A percentile compares a stretch with the other conserved stretches of the same genome.
phyloP scores from a whole-genome alignment of 495 filamentous ascomycete species.

The Penicillium angulare region DNA sequence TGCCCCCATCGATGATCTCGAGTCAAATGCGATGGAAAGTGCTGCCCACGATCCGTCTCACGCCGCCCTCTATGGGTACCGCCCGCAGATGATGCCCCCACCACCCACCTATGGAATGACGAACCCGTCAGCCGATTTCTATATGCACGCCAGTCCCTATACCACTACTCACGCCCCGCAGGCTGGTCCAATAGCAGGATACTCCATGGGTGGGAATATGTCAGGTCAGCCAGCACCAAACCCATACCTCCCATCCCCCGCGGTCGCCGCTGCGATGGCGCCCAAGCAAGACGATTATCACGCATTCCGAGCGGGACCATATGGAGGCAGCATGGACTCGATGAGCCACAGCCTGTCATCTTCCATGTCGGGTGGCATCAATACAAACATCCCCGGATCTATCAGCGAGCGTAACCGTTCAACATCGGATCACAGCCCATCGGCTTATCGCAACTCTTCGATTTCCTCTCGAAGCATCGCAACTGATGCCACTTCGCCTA shows the following conservation, averaged over 20 bases:
- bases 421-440: constrained; percentile 40
- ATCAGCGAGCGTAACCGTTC: constrained; percentile 42
- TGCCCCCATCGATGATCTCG: constrained; percentile 61
- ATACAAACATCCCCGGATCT: constrained; percentile 29
- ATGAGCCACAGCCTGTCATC: constrained; percentile 38
- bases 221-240: constrained; percentile 36
- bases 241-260: constrained; percentile 39
- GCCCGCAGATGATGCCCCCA: constrained; percentile 38
- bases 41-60: constrained; percentile 37
- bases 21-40: constrained; percentile 42
- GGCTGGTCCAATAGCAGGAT: constrained; percentile 32
- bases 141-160: constrained; percentile 35
- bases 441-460: constrained; percentile 44
- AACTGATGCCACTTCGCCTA: constrained; percentile 43
- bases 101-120: constrained; percentile 39
- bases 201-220: constrained; percentile 36
- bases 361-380: constrained; percentile 34
- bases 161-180: constrained; percentile 39
- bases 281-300: constrained; percentile 43
- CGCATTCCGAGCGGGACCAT: constrained; percentile 33
- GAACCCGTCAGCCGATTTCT: constrained; percentile 37
- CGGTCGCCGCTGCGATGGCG: constrained; percentile 23
- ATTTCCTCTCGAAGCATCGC: constrained; percentile 43
- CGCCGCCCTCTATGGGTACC: constrained; percentile 41
- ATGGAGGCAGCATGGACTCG: constrained; percentile 37